Evolutionary conservation across 805 yeast genomes (phyloP).

Genomic region (Candida taoyuanica): DNA sequence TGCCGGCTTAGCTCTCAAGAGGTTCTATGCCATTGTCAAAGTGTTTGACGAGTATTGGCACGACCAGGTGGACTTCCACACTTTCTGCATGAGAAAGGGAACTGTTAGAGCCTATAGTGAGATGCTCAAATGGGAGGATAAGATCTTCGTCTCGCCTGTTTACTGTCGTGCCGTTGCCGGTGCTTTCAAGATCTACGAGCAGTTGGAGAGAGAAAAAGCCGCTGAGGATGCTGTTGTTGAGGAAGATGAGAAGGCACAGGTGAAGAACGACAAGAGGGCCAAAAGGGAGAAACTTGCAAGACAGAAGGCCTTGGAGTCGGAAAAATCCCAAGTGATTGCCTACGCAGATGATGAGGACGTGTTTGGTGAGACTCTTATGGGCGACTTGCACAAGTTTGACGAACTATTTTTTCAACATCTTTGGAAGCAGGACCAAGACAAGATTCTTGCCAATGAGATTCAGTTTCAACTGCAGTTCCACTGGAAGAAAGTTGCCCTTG

Average conservation of each 20-base stretch:
- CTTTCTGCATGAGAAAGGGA: conserved; percentile 86
- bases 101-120: conserved; percentile 80
- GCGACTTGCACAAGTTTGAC: conserved; percentile 42
- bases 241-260: conserved; percentile 23
- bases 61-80: conserved; percentile 94
- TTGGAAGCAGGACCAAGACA: conserved; percentile 41
- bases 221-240: conserved; percentile 12
- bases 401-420: conserved; percentile 37
- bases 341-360: conserved; percentile 51
- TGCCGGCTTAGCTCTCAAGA: conserved; percentile 74
- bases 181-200: conserved; percentile 45
- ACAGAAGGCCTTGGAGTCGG: conserved; percentile 48
- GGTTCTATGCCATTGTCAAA: conserved; percentile 62
- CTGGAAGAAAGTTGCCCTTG: conserved; percentile 24
- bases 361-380: conserved; percentile 45
- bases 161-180: conserved; percentile 69
- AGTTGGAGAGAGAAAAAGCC: conserved; percentile 28
- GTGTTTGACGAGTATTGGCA: conserved; percentile 66
- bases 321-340: conserved; percentile 39
- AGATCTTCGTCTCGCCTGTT: conserved; percentile 62
- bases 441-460: conserved; percentile 24
- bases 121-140: conserved; percentile 79
- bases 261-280: conserved; percentile 54
- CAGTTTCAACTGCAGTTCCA: conserved; percentile 23
- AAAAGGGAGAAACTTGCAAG: conserved; percentile 40